A percentile compares a stretch with the other conserved stretches of the same genome.
Conservation (phyloP, 768 basidiomycete species). For the Mycena venus region DNA sequence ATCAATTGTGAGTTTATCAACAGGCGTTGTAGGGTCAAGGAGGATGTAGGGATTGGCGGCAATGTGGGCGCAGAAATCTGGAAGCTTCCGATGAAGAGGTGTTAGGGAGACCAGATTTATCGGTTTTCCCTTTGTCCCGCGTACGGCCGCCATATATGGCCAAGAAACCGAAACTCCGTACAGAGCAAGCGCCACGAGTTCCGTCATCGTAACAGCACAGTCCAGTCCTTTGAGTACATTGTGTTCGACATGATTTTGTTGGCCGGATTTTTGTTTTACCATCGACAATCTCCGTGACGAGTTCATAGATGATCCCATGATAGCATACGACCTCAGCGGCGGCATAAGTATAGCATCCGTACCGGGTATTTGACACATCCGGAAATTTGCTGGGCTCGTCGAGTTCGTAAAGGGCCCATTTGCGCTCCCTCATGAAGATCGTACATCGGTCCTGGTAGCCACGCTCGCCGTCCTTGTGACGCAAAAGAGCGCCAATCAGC, state of each 20-base stretch:
- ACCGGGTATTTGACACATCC: constrained; percentile 28
- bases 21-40: background rate
- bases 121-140: background rate
- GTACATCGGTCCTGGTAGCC: constrained; percentile 38
- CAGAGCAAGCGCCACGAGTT: background rate
- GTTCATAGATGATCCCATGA: constrained; percentile 23
- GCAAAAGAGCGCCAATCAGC: constrained; percentile 41
- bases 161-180: background rate
- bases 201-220: background rate
- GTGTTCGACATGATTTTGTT: background rate
- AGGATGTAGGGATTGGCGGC: background rate
- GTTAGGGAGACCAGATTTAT: background rate
- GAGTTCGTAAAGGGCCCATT: constrained; percentile 17
- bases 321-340: constrained; percentile 20
- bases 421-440: constrained; percentile 27
- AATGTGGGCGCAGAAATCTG: background rate
- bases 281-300: constrained; percentile 11
- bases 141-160: background rate
- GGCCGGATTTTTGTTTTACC: background rate
- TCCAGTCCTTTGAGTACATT: background rate
- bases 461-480: constrained; percentile 43
- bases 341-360: constrained; percentile 2
- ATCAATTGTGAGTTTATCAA: background rate
- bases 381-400: constrained; percentile 27
- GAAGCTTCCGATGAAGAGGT: background rate